Evolutionary conservation across 2,329 filamentous ascomycete genomes (phyloP), one percentile per base, ranked within the genome.

Genomic region (Emmonsia crescens): DNA sequence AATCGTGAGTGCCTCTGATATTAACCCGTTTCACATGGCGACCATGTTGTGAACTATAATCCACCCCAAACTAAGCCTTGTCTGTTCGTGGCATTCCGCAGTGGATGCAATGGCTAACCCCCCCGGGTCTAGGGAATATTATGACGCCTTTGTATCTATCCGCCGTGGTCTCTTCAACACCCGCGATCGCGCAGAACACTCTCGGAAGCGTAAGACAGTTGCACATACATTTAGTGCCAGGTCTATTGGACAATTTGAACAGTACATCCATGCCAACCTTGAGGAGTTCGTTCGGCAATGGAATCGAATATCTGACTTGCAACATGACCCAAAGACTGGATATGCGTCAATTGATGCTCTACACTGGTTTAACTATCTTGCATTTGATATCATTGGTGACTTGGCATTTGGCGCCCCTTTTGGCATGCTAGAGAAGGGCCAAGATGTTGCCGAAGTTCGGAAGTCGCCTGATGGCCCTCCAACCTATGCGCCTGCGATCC

Each of bases 81-180:
- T 33, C 8, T 33, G 12, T 40, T 2, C 10, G 19, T 56, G 36
- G 5, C 14, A 52, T 31, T 14, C 27, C 5, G 24, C 24, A 24
- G 61, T 29, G 31, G 31, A 14, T 40, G 19, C 51, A 31, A 33
- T 16, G 36, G 27, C 55, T 63, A 40, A 60, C 21, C n/a, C 9
- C 2, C 12, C 33, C 21, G 12, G 21, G 8, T 5, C 10, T 62
- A 91, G 88, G 49, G 86, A 93, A 2, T 96, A 92, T 76, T 96
- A 96, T 69, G 90, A 96, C 69, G 89, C 89, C 57, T 96, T 96
- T 68, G 91, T 96, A 60, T 92, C 89, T 14, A 95, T 96, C 70
- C 84, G 83, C 58, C 84, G 89, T 14, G 91, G 91, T 24, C 80
- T 96, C 14, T 96, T 96, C 84, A 96, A 95, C 75, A 96, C 91